Conservation (phyloP, 2,329 filamentous ascomycete genomes). For the Hypoxylon sp. region DNA sequence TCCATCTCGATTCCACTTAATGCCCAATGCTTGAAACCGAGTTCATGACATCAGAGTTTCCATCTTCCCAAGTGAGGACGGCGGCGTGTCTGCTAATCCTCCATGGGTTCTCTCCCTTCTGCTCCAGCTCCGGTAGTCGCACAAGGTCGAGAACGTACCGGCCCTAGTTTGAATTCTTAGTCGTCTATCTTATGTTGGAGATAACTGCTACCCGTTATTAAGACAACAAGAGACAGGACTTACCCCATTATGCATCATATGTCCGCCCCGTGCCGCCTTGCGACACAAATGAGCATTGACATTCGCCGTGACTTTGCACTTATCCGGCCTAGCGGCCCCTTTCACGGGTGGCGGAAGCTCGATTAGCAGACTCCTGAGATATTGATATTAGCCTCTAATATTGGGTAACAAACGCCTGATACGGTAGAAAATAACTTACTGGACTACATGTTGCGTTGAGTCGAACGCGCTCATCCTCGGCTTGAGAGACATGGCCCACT, state of each 20-base stretch:
- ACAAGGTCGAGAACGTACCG: constrained; percentile 50
- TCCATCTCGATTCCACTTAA: neutral
- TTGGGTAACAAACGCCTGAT: neutral
- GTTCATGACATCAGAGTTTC: constrained; percentile 45
- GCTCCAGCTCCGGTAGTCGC: constrained; percentile 49
- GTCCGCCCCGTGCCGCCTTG: constrained; percentile 41
- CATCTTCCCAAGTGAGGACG: constrained; percentile 49
- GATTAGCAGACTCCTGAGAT: constrained; percentile 44
- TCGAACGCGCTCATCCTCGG: constrained; percentile 43
- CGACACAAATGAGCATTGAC: constrained; percentile 48
- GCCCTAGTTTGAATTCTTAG: constrained; percentile 37
- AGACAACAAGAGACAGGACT: constrained; percentile 13
- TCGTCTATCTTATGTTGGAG: neutral
- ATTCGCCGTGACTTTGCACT: constrained; percentile 45
- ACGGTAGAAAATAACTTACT: constrained; percentile 28
- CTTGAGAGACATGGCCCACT: constrained; percentile 45
- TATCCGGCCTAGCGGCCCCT: constrained; percentile 42
- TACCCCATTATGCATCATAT: constrained; percentile 53
- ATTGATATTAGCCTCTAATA: neutral
- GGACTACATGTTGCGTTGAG: constrained; percentile 49
- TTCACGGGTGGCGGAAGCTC: constrained; percentile 48
- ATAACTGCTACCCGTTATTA: neutral
- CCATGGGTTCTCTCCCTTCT: constrained; percentile 53
- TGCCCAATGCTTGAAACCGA: constrained; percentile 28
- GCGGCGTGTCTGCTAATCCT: constrained; percentile 50